Evolutionary conservation across 2,329 filamentous ascomycete species (phyloP), one percentile per base, ranked within the genome.

Genomic region (Fusarium staphyleae): DNA sequence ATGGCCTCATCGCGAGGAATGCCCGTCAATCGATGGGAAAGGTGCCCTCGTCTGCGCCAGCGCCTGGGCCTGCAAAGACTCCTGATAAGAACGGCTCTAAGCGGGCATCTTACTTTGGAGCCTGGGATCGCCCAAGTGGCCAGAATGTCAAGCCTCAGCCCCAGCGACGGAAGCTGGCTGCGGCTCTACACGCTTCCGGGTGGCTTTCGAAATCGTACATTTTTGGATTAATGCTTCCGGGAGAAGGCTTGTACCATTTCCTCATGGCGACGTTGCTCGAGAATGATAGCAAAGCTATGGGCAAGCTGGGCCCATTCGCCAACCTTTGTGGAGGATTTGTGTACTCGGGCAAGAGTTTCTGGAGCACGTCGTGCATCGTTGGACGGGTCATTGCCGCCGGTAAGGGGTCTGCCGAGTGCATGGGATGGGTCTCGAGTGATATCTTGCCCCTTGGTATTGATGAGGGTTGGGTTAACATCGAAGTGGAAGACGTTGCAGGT

Each of bases 141-240:
- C 53, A 58, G 14, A 60, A 70, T 15, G 67, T 70, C 40, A 72
- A 69, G 43, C 62, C 68, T 11, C 70, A 76, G 5, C 74, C 77
- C 2, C 77, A 81, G 51, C 77, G 81, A 29, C 77, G 78, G 39
- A 84, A 79, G 58, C 75, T 87, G 42, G 80, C 83, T 13, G 82
- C 84, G 2, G 81, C 81, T 2, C 73, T 87, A 16, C 81, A 86
- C 55, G 74, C 80, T 3, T 79, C 81, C 0, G 86, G 87, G 2
- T 89, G 86, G 87, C 76, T 89, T 14, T 87, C 86, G 5, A 86
- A 86, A 68, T 87, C 84, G 18, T 89, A 87, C 62, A 74, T 88
- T 7, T 88, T 85, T 28, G 86, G 86, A 0, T 69, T 89, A 36
- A 79, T 88, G 65, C 74, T 89, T 8, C 87, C 86, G 0, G 86